Evolutionary conservation across 495 filamentous ascomycete genomes (phyloP), one percentile per base, ranked within the genome.

Genomic region (Hypomontagnella submonticulosa): DNA sequence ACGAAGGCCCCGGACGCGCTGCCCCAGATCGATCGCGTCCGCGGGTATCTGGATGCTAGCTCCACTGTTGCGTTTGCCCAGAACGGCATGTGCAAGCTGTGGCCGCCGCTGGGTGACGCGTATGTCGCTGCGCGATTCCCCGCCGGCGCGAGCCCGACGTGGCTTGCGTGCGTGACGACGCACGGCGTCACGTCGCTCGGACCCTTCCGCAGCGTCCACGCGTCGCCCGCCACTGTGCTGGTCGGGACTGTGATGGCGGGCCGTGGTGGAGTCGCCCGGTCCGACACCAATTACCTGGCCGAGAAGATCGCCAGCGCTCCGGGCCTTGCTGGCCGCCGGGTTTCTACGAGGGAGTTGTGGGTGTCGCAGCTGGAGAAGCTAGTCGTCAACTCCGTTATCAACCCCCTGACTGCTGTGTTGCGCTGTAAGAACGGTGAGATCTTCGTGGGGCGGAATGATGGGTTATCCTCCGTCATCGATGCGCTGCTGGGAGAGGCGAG

Each of bases 1-100:
- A 87, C 85, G 19, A 95, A 95, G 73, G 84, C 90, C 0, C 71
- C 82, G 4, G 71, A 84, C 30, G 89, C 89, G 1, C 71, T 86
- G 18, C 72, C 79, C 0, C 89, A 90, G 19, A 75, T 95, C 11
- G 71, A 80, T 16, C 69, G 79, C 4, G 75, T 96, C 11, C 78
- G 79, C 3, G 77, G 89, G 47, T 87, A 93, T 8, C 76, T 97
- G 13, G 80, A 74, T 4, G 69, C 73, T 3, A 71, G 80, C 1
- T 90, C 89, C 7, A 90, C 90, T 0, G 83, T 97, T 27, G 77
- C 89, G 9, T 89, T 97, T 42, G 70, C 92, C 15, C 92, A 96
- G 66, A 96, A 96, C 62, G 93, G 92, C 15, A 89, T 96, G 88
- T 92, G 75, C 57, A 72, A 81, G 52, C 69, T 83, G 5, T 76